Evolutionary conservation across 306 rosid species (phyloP), one percentile per base, ranked within the genome.

Genomic region (Lablab purpureus): DNA sequence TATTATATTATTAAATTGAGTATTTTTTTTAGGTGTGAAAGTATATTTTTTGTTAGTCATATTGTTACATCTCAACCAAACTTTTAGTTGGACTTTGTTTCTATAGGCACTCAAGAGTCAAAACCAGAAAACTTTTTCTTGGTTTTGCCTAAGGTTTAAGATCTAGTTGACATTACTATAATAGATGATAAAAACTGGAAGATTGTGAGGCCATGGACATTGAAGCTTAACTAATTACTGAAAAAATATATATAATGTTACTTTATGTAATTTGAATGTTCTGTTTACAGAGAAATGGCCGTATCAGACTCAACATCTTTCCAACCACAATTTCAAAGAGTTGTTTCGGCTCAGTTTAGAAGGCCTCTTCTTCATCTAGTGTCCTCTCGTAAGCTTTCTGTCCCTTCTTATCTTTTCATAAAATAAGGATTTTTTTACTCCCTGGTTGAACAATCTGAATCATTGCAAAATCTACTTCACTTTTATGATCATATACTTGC

Each of bases 321-420:
- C 47, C 63, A 17, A 37, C 14, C 45, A 19, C 67, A 43, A 13
- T 23, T 69, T 2, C 82, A 36, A 5, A 75, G 71, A 43, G 65
- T 0, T 70, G 59, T 18, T 75, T 85, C 88, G 36, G 76, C 82
- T 46, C 68, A 63, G 19, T 74, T 36, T 40, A 64, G 80, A 54
- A 63, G 34, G 51, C 86, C 88, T 68, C 52, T 54, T 49, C 69
- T 75, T 50, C 56, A 85, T 78, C 41, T 74, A 9, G 71, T 18
- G 12, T 74, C 80, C 18, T 36, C 69, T 70, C 12, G 88, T 85
- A 75, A 64, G 64, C 49, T 62, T 34, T 6, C 17, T 46, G 3
- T 18, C 56, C 34, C 13, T 3, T 71, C 22, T 41, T 36, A 32
- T 5, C 1, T 25, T 34, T 34, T 51, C 30, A 28, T 27, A 18